Evolutionary conservation across 2,329 filamentous ascomycete species (phyloP).

Genomic region (Apiospora kogelbergensis): DNA sequence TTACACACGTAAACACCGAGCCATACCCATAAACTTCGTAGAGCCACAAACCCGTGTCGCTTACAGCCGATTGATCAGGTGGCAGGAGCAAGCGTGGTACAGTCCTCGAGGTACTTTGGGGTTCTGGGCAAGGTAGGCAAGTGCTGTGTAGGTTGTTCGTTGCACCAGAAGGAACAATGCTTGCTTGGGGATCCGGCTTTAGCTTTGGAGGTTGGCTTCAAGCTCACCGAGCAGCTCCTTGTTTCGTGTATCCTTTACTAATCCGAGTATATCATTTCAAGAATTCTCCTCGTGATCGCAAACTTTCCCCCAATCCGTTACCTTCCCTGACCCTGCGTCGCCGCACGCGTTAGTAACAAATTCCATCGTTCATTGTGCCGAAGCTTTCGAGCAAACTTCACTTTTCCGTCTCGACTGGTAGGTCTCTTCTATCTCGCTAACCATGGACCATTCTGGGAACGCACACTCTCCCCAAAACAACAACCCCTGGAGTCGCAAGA

Average conservation of each 20-base stretch:
- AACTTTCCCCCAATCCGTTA: not conserved
- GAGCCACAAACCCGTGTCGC: not conserved
- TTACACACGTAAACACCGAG: not conserved
- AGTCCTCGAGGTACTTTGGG: not conserved
- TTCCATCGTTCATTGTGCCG: not conserved
- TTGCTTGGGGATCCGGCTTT: not conserved
- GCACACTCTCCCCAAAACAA: not conserved
- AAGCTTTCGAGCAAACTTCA: not conserved
- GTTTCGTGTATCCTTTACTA: not conserved
- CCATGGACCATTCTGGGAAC: not conserved
- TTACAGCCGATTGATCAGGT: not conserved
- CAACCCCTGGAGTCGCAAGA: constrained; percentile 15
- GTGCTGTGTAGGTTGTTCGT: not conserved
- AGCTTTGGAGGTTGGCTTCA: not conserved
- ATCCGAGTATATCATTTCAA: not conserved
- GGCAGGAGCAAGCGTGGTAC: not conserved
- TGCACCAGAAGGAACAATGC: not conserved
- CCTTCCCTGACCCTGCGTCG: not conserved
- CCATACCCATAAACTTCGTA: too few species aligned
- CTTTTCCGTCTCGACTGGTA: not conserved
- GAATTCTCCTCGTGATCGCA: not conserved
- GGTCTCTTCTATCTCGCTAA: not conserved
- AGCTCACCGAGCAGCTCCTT: not conserved
- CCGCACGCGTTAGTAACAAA: constrained; percentile 1
- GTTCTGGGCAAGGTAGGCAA: not conserved